Evolutionary conservation across 305 asterid genomes (phyloP), one percentile per base, ranked within the genome.

Genomic region (Rubia tinctorum): DNA sequence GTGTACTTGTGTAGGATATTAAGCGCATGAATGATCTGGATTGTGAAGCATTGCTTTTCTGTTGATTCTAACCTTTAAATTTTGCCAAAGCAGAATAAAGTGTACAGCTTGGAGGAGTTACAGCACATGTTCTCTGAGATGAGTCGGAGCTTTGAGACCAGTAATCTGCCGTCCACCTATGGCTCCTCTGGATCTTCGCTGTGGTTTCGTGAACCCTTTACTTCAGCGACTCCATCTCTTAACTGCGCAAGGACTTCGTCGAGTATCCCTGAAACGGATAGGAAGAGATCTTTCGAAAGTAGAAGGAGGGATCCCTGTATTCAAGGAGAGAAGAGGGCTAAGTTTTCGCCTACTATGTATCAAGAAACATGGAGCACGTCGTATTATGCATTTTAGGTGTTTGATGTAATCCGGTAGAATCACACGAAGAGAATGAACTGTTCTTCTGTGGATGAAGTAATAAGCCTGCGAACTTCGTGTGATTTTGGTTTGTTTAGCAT

Each of bases 41-140:
- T 67, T 39, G 55, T 65, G 69, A 43, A 67, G 7, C 39, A 43
- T 5, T 11, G 23, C 9, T 53, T 15, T 22, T 58, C 30, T 8
- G 30, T 53, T 69, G 47, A 10, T 51, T 51, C 47, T 69, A 69
- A 49, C 22, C 27, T 53, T 20, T 13, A 18, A 14, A 23, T 44
- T 56, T n/a, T 42, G 58, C 18, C 34, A 12, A 8, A 44, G 63
- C 89, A 93, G 96, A 82, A 78, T 0, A 84, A 82, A 78, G 84
- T n/a, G 45, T 85, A 80, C 75, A 88, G 88, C 64, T 20, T 86
- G 71, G 85, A 84, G 67, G 97, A 93, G 64, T 78, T 93, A 9
- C 97, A 87, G 55, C 67, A 71, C 64, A 87, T 91, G 96, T 89
- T 91, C 47, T 86, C 87, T 86, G 94, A 91, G 51, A 88, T 93